phyloP scores from a whole-genome alignment of 768 basidiomycete genomes.

The Symmetrospora coprosmae region DNA sequence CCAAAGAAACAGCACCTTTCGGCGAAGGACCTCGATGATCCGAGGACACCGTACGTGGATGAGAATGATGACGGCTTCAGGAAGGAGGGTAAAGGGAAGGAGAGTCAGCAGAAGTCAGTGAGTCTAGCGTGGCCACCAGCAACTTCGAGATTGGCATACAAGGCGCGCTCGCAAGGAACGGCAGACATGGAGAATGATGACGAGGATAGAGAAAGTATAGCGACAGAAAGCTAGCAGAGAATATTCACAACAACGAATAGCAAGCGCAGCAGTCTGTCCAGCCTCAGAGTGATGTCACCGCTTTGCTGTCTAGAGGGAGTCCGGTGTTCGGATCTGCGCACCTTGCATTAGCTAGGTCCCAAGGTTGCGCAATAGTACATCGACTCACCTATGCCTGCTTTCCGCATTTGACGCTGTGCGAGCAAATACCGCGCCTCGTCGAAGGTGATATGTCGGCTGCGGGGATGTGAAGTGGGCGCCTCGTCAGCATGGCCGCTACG shows the following conservation, averaged over 20 bases:
- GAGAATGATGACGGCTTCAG: conserved; percentile 5
- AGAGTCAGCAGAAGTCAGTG: neutral
- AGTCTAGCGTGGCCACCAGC: neutral
- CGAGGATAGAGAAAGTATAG: neutral
- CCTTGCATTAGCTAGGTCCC: neutral
- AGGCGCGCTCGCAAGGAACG: no score
- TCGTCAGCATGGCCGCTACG: neutral
- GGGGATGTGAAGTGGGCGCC: neutral
- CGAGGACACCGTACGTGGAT: conserved; percentile 3
- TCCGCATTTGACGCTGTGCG: conserved; percentile 4
- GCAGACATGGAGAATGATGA: neutral
- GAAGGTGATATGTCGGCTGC: conserved; percentile 11
- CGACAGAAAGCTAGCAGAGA: neutral
- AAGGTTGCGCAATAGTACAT: neutral
- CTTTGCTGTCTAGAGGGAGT: conserved; percentile 17
- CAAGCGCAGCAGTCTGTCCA: neutral
- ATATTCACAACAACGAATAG: neutral
- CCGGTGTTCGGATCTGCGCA: conserved; percentile 10
- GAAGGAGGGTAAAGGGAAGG: neutral
- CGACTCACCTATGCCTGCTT: conserved; percentile 13
- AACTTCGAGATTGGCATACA: neutral
- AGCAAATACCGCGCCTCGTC: conserved; percentile 9
- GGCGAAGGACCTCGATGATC: neutral
- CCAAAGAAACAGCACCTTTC: neutral
- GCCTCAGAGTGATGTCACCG: conserved; percentile 4